These are phyloP conservation scores for Backusella macrospora DNA, from an alignment of 192 early-diverging fungal genomes.

Conservation along the genomic window DNA sequence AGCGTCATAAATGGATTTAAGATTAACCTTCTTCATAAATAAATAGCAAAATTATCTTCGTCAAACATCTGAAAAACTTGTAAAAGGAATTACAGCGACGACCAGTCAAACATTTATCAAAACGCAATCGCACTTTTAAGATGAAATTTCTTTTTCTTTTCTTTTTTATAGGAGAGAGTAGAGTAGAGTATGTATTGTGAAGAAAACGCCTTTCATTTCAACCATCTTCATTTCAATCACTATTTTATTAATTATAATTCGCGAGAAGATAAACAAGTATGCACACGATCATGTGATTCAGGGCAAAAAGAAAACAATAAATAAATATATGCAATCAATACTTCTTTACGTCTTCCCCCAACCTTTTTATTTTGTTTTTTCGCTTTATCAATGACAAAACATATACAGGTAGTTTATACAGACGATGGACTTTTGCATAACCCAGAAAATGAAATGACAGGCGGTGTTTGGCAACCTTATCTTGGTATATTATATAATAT, in stretches of 20 bases:
- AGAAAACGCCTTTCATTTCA: no score
- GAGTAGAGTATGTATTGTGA: no score
- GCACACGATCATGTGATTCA: slow-evolving; percentile 16
- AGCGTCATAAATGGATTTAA: background rate
- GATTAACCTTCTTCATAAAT: background rate
- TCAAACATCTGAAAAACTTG: background rate
- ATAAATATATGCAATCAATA: background rate
- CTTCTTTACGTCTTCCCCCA: background rate
- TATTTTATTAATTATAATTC: background rate
- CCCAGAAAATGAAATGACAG: slow-evolving; percentile 14
- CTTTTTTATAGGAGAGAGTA: no score
- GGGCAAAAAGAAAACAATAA: background rate
- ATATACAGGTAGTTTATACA: slow-evolving; percentile 22
- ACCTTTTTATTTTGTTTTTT: background rate
- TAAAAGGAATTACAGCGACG: background rate
- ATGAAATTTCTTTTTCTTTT: no score
- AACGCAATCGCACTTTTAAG: background rate
- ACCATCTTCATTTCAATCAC: no score
- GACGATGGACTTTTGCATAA: slow-evolving; percentile 24
- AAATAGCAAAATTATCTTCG: slow-evolving; percentile 4
- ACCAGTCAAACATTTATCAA: background rate
- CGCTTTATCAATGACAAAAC: background rate
- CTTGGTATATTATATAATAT: slow-evolving; percentile 10
- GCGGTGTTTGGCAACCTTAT: slow-evolving; percentile 16
- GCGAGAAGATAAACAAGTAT: slow-evolving; percentile 8